These are phyloP conservation scores for Microdochium paspali DNA, from an alignment of 2,329 filamentous ascomycete genomes.

Conservation along the genomic window DNA sequence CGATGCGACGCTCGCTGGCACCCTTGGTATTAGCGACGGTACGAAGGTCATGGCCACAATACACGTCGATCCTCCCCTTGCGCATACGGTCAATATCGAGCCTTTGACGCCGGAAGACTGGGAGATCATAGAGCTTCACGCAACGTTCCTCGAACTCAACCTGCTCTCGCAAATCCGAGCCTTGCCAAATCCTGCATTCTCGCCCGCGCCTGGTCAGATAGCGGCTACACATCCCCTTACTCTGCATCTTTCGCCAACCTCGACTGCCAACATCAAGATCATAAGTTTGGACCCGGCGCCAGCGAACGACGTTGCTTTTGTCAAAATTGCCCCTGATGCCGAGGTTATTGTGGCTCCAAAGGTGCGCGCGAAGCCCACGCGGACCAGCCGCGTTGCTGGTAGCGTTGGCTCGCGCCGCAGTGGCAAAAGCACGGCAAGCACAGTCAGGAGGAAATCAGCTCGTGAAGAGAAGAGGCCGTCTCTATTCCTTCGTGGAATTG, in stretches of 20 bases:
- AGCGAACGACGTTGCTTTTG: constrained; percentile 63
- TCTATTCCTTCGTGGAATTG: constrained; percentile 73
- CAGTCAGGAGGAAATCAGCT: constrained; percentile 42
- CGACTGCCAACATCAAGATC: constrained; percentile 84
- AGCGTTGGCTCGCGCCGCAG: constrained; percentile 60
- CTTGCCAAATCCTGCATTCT: constrained; percentile 73
- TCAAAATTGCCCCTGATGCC: constrained; percentile 86
- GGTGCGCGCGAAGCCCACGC: constrained; percentile 60
- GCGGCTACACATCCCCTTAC: constrained; percentile 69
- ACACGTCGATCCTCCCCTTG: constrained; percentile 82
- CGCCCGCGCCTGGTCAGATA: constrained; percentile 35
- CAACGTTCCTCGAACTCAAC: constrained; percentile 90
- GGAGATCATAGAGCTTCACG: constrained; percentile 98
- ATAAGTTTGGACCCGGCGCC: constrained; percentile 72
- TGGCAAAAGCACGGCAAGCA: constrained; percentile 65
- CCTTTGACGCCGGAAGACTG: constrained; percentile 91
- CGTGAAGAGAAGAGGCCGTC: constrained; percentile 59
- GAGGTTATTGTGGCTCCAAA: constrained; percentile 98
- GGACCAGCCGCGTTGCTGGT: constrained; percentile 60
- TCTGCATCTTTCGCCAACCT: constrained; percentile 88
- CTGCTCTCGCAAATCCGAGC: constrained; percentile 88
- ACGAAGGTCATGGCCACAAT: constrained; percentile 65
- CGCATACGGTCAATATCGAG: constrained; percentile 94
- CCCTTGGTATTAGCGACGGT: constrained; percentile 70
- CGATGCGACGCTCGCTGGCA: constrained; percentile 72